Percentiles rank a stretch among this genome's conserved stretches.
Conservation (phyloP, 148 eudicot species). For the Arctostaphylos glauca region DNA sequence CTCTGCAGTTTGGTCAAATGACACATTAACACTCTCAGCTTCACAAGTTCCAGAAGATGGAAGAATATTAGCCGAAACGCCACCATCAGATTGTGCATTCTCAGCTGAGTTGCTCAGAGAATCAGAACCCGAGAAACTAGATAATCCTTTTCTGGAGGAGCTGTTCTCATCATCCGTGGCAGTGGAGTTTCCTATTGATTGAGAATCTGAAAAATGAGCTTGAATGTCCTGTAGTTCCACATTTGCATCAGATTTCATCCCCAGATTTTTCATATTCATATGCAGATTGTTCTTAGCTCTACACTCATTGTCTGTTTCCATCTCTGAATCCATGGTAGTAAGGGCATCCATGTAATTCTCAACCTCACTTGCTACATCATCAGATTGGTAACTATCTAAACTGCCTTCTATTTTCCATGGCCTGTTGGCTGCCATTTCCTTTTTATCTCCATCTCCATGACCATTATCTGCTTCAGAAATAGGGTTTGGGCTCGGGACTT, state of each 20-base stretch:
- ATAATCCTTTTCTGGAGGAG: conserved; percentile 39
- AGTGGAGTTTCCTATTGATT: conserved; percentile 59
- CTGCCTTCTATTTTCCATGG: conserved; percentile 42
- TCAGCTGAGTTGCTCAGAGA: conserved; percentile 45
- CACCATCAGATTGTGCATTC: conserved; percentile 28
- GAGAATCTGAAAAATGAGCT: conserved; percentile 49
- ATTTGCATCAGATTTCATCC: conserved; percentile 54
- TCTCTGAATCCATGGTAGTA: conserved; percentile 75
- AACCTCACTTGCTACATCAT: conserved; percentile 70
- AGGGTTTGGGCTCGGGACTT: conserved; percentile 19
- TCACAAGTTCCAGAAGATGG: conserved; percentile 29
- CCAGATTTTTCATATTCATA: conserved; percentile 27
- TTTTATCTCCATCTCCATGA: conserved; percentile 32
- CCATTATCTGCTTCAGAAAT: conserved; percentile 23
- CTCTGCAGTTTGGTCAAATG: conserved; percentile 30
- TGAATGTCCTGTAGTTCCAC: conserved; percentile 36
- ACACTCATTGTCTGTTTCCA: conserved; percentile 66
- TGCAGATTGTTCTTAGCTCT: conserved; percentile 35
- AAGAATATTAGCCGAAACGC: conserved; percentile 21
- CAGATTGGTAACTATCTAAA: conserved; percentile 46
- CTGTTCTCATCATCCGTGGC: conserved; percentile 53
- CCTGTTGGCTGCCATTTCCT: conserved; percentile 37
- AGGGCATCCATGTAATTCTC: conserved; percentile 88
- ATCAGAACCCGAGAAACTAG: conserved; percentile 48
- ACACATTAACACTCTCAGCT: conserved; percentile 25